Evolutionary conservation across 2,329 filamentous ascomycete genomes (phyloP).

Genomic region (Verticillium zaregamsianum): DNA sequence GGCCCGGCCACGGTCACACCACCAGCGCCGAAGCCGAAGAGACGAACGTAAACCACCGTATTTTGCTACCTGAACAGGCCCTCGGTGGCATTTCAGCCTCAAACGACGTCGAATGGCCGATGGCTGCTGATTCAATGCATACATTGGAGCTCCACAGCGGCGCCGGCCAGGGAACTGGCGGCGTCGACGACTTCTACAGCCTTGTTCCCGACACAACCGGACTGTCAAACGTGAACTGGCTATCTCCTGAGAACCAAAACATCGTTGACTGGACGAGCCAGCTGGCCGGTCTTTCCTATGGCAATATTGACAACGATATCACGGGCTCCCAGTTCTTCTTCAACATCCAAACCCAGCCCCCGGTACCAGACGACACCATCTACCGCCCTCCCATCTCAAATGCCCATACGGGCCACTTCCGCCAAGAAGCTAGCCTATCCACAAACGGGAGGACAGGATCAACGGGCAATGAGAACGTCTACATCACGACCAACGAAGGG

Average conservation of each 20-base stretch:
- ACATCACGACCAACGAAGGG: neutral
- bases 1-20: neutral
- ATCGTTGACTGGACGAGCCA: neutral
- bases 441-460: neutral
- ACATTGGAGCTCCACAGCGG: neutral
- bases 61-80: neutral
- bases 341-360: neutral
- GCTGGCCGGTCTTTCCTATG: neutral
- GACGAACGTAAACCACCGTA: neutral
- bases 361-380: neutral
- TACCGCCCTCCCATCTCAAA: neutral
- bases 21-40: neutral
- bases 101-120: neutral
- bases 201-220: neutral
- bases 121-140: neutral
- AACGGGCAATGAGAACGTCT: neutral
- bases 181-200: neutral
- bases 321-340: neutral
- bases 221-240: constrained; percentile 7
- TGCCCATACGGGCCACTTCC: too few species aligned
- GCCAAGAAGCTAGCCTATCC: neutral
- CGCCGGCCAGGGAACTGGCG: neutral
- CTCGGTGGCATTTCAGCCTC: neutral
- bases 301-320: neutral
- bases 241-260: constrained; percentile 6